Percentiles rank a stretch among this genome's conserved stretches.
Evolutionary conservation across 2,329 filamentous ascomycete species (phyloP).

Genomic region (Venturia oleaginea): DNA sequence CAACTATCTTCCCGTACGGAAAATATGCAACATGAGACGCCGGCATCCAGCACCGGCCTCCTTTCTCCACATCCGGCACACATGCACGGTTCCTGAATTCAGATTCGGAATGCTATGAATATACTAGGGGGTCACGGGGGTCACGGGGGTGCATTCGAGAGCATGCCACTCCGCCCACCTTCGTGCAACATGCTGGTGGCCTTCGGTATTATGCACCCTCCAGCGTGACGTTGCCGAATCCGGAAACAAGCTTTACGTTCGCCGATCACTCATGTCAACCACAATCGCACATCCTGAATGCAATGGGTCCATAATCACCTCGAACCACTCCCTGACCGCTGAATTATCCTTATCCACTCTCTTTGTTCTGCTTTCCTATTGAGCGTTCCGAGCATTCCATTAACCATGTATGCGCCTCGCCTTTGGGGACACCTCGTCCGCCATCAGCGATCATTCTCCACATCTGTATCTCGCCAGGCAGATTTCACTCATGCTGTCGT

Average conservation of each 20-base stretch:
- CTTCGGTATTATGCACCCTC: not conserved
- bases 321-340: not conserved
- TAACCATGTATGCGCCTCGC: not conserved
- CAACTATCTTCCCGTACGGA: not conserved
- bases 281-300: not conserved
- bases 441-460: constrained; percentile 8
- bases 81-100: not conserved
- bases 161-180: too few relatives aligned
- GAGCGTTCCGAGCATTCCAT: not conserved
- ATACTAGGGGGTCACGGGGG: not conserved
- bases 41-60: not conserved
- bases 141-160: too few relatives aligned
- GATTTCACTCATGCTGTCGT: constrained; percentile 61
- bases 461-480: constrained; percentile 26
- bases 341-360: not conserved
- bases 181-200: not conserved
- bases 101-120: not conserved
- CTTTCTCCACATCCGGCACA: not conserved
- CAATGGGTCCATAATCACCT: not conserved
- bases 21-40: not conserved
- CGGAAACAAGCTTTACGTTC: not conserved
- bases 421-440: not conserved
- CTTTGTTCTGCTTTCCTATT: not conserved
- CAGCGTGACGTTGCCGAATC: not conserved
- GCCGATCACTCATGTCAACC: not conserved